These are phyloP conservation scores for Kluyveromyces lactis DNA, from an alignment of 805 yeast genomes.

Conservation along the genomic window DNA sequence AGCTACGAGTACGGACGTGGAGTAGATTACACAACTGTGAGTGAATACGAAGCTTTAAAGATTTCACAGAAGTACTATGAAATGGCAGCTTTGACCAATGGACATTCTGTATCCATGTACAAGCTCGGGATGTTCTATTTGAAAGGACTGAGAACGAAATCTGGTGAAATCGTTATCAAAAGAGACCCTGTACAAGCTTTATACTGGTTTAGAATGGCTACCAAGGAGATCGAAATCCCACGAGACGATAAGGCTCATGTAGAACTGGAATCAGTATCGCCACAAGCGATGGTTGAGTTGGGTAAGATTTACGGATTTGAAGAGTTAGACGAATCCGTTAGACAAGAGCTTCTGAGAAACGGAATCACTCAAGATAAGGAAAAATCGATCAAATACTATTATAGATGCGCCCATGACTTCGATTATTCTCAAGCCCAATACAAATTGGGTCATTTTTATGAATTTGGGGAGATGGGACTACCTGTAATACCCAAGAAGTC, in stretches of 20 bases:
- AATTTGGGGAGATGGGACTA: constrained; percentile 53
- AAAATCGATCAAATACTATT: constrained; percentile 43
- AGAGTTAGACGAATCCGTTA: constrained; percentile 20
- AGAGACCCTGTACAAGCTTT: constrained; percentile 35
- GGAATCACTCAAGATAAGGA: constrained; percentile 25
- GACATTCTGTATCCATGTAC: constrained; percentile 56
- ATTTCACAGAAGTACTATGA: constrained; percentile 48
- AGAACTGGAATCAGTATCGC: constrained; percentile 22
- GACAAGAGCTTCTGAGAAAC: constrained; percentile 10
- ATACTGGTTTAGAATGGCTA: constrained; percentile 45
- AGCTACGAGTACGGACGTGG: constrained; percentile 46
- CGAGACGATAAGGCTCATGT: neutral
- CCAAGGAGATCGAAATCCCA: constrained; percentile 19
- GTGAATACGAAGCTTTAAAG: constrained; percentile 16
- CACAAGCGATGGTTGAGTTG: constrained; percentile 51
- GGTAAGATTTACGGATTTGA: constrained; percentile 47
- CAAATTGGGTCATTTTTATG: constrained; percentile 63
- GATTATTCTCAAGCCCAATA: constrained; percentile 63
- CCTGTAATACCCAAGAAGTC: constrained; percentile 47
- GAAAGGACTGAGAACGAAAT: constrained; percentile 38
- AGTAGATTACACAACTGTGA: constrained; percentile 36
- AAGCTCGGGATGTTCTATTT: constrained; percentile 60
- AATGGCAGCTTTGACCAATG: constrained; percentile 54
- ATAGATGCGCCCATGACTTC: constrained; percentile 47
- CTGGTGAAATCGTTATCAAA: constrained; percentile 11